Base-by-base conservation (phyloP, 192 early-diverging fungal species). In the Gaertneriomyces semiglobifer region DNA sequence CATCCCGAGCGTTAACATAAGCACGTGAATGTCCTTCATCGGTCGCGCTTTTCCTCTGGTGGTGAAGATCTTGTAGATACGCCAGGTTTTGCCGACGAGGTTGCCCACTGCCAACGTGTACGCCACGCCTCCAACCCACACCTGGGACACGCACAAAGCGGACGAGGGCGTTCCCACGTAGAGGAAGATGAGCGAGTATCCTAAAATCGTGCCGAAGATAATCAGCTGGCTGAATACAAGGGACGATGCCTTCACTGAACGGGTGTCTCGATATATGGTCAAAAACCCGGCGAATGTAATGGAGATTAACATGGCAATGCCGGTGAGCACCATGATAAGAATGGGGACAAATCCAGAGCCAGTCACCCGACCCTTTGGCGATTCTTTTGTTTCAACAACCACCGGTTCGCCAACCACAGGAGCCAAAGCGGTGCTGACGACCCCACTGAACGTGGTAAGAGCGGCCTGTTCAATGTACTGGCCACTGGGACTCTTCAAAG, bases 51-150 rank as follows among this genome's bases (percentile, higher is more conserved):
- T 52, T 4, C 65, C 65, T 14, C 20, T 56, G 6, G 65, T 66
- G 8, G 7, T 58, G 44, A 55, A 55, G 42, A 57, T 58, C 9
- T 43, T 55, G 54, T 44, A 66, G n/a, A 66, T 57, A 53, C 65
- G 65, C 54, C 56, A 66, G 42, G 56, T 66, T 25, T 66, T 66
- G 3, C 65, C 56, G 16, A 66, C 58, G 12, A 66, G 39, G 44
- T 66, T 66, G n/a, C 65, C 65, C 16, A 65, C 47, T n/a, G 70
- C 63, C 19, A 65, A n/a, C 9, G 62, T 38, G 44, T 59, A 71
- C 12, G 63, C 14, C 6, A 71, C 11, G 11, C 58, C 62, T 6
- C 63, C 53, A 57, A 71, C 20, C 70, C 70, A 71, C 7, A 64
- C 45, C 46, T 71, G 63, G 10, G 55, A 45, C 40, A 71, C 47